Conservation (phyloP, 129 eudicot species). For the Lonicera japonica region DNA sequence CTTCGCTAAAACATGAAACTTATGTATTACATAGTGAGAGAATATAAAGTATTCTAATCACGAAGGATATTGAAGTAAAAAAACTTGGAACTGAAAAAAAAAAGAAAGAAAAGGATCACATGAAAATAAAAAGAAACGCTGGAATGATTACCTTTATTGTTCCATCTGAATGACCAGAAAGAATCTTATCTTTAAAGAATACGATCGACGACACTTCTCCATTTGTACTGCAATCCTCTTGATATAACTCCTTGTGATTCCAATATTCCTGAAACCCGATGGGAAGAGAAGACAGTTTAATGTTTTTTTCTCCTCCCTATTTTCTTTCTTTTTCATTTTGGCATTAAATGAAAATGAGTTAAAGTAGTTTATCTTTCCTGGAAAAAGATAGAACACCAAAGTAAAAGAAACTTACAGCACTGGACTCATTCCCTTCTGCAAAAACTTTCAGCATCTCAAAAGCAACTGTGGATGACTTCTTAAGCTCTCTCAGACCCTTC, state of each 20-base stretch:
- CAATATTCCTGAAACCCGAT: conserved; percentile 45
- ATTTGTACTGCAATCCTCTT: conserved; percentile 51
- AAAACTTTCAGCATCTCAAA: conserved; percentile 51
- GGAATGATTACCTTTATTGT: conserved; percentile 55
- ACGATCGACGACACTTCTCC: conserved; percentile 60
- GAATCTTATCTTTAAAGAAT: conserved; percentile 41
- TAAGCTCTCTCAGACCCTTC: conserved; percentile 60
- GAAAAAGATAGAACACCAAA: too few species aligned
- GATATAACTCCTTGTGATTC: conserved; percentile 62
- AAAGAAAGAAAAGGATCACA: too few species aligned
- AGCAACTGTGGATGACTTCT: conserved; percentile 54
- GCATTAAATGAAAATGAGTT: background rate
- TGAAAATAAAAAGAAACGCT: too few species aligned
- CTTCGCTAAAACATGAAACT: too few species aligned
- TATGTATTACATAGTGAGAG: too few species aligned
- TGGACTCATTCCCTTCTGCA: conserved; percentile 52
- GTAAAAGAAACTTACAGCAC: conserved; percentile 39
- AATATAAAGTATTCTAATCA: too few species aligned
- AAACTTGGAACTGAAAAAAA: too few species aligned
- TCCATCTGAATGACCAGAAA: conserved; percentile 82
- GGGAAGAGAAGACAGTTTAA: conserved; percentile 1
- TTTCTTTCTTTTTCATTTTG: background rate
- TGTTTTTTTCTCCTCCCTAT: too few species aligned
- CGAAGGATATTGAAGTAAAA: too few species aligned
- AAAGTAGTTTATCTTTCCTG: background rate